Evolutionary conservation across 805 yeast species (phyloP).

Genomic region (Candida chilensis): DNA sequence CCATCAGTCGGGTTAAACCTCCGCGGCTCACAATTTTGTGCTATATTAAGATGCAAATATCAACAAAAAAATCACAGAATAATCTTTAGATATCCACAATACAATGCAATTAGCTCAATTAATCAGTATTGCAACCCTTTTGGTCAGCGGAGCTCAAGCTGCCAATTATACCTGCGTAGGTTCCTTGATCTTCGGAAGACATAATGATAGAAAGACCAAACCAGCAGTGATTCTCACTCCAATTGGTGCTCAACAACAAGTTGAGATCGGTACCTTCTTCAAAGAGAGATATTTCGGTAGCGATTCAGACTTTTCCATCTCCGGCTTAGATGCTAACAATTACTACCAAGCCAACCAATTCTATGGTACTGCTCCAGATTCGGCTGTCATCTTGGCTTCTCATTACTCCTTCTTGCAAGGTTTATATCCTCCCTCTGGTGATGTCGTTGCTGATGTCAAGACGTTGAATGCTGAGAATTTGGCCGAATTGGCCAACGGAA

Average conservation of each 20-base stretch:
- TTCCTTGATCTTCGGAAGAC: conserved; percentile 36
- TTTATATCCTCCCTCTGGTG: conserved; percentile 30
- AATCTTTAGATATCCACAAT: too few species aligned
- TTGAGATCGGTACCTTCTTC: conserved; percentile 26
- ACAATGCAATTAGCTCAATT: too few species aligned
- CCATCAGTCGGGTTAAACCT: too few species aligned
- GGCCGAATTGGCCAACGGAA: conserved; percentile 28
- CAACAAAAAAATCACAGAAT: too few species aligned
- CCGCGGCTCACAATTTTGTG: too few species aligned
- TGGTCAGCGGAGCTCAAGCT: too few species aligned
- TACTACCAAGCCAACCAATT: conserved; percentile 23
- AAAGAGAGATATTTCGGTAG: conserved; percentile 32
- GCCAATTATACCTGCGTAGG: conserved; percentile 22
- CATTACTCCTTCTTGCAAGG: conserved; percentile 38
- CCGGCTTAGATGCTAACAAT: conserved; percentile 20
- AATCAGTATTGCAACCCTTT: too few species aligned
- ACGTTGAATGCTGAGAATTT: conserved; percentile 13
- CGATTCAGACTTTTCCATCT: conserved; percentile 13
- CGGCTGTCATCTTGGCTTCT: conserved; percentile 26
- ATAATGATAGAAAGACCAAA: conserved; percentile 38
- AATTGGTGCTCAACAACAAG: conserved; percentile 27
- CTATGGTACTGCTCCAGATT: conserved; percentile 23
- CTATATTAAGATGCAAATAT: too few species aligned
- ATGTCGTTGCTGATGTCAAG: conserved; percentile 10
- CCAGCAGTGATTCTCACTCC: conserved; percentile 34